These are phyloP conservation scores for Wallacemonas rigidus DNA, from an alignment of 208 protist species.

Conservation along the genomic window DNA sequence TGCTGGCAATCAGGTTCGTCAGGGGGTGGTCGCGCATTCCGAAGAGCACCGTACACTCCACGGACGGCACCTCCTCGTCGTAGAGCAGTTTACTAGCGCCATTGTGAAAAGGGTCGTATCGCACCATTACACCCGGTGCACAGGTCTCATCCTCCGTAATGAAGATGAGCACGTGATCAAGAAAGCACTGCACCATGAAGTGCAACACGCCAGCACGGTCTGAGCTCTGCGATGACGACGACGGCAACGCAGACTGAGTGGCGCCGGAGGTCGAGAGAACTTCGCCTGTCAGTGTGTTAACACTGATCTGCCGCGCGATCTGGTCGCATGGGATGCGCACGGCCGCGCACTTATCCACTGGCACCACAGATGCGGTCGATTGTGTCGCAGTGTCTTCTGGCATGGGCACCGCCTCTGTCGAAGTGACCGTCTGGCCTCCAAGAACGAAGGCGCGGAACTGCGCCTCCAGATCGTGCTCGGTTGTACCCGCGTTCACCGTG, in stretches of 20 bases:
- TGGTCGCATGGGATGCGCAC: background rate
- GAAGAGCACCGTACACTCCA: constrained; percentile 62
- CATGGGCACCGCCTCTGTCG: too few relatives aligned
- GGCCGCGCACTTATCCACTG: background rate
- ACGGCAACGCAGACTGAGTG: too few relatives aligned
- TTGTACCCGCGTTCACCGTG: background rate
- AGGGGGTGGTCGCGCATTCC: constrained; percentile 81
- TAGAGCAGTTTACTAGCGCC: constrained; percentile 33
- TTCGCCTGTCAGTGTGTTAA: background rate
- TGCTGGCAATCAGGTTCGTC: constrained; percentile 67
- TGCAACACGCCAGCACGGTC: constrained; percentile 27
- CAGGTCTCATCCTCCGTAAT: constrained; percentile 72
- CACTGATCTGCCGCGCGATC: background rate
- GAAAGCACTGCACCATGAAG: constrained; percentile 65
- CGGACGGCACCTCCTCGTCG: constrained; percentile 35
- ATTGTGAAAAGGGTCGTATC: constrained; percentile 35
- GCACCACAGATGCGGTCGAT: background rate
- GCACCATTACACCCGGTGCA: constrained; percentile 69
- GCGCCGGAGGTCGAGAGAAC: background rate
- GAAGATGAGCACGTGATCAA: constrained; percentile 65
- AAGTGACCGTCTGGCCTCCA: background rate
- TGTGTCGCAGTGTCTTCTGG: too few relatives aligned
- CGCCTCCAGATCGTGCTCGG: constrained; percentile 9
- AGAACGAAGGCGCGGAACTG: constrained; percentile 17
- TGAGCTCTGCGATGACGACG: too few relatives aligned